Conservation (phyloP, 2,329 filamentous ascomycete species). For the Torrubiellomyces zombiae region DNA sequence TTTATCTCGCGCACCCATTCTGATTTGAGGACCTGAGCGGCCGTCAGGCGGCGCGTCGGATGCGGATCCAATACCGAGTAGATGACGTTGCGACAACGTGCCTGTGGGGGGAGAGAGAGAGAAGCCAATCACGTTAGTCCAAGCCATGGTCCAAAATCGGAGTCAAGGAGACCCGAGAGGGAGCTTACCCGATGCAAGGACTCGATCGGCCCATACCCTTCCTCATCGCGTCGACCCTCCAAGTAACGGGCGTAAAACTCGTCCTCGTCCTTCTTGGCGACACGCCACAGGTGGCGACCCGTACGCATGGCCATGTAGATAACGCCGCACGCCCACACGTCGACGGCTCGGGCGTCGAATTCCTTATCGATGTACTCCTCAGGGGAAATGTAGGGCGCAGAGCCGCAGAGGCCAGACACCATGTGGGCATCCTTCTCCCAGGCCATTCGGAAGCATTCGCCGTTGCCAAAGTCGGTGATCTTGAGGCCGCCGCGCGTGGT, state of each 20-base stretch:
- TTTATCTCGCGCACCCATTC: slow-evolving; percentile 98
- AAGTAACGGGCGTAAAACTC: slow-evolving; percentile 94
- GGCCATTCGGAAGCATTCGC: slow-evolving; percentile 98
- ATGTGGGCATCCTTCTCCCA: slow-evolving; percentile 98
- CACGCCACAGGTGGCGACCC: slow-evolving; percentile 84
- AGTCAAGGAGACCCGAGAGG: background rate
- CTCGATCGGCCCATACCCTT: slow-evolving; percentile 93
- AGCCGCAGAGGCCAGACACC: slow-evolving; percentile 92
- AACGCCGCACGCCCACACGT: slow-evolving; percentile 95
- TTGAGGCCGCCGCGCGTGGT: slow-evolving; percentile 88
- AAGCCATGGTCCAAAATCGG: too few species aligned
- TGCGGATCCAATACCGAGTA: slow-evolving; percentile 97
- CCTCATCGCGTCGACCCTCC: slow-evolving; percentile 81
- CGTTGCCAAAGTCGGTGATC: slow-evolving; percentile 97
- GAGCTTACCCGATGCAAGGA: slow-evolving; percentile 74
- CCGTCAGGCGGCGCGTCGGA: slow-evolving; percentile 78
- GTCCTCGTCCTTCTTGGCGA: slow-evolving; percentile 94
- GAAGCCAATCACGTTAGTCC: too few species aligned
- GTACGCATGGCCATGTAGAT: slow-evolving; percentile 99
- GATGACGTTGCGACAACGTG: slow-evolving; percentile 93
- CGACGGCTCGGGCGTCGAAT: slow-evolving; percentile 93
- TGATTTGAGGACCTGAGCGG: slow-evolving; percentile 90
- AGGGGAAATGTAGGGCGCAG: slow-evolving; percentile 90
- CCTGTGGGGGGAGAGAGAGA: slow-evolving; percentile 34
- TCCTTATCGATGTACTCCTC: slow-evolving; percentile 93